These are phyloP conservation scores for Pseudogymnoascus sp. DNA, from an alignment of 2,329 filamentous ascomycete genomes.

Conservation along the genomic window DNA sequence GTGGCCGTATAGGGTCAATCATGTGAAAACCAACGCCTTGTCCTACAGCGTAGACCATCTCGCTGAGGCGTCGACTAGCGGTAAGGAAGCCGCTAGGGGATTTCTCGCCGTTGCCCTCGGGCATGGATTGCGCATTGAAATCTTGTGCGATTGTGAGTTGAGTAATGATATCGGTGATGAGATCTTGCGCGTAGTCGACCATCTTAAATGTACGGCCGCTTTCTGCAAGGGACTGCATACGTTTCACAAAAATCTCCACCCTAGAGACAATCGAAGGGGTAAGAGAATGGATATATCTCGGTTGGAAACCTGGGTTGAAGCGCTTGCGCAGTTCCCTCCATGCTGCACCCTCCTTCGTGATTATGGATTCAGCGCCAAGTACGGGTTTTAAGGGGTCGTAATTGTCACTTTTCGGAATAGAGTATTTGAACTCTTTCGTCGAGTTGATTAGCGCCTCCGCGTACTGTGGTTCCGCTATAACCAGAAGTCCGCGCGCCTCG, in stretches of 20 bases:
- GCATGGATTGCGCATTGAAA: slow-evolving; percentile 13
- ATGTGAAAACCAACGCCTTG: slow-evolving; percentile 13
- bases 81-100: neutral
- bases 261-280: slow-evolving; percentile 17
- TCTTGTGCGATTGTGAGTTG: slow-evolving; percentile 15
- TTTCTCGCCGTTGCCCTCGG: slow-evolving; percentile 11
- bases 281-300: slow-evolving; percentile 12
- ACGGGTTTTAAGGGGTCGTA: neutral
- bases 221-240: slow-evolving; percentile 7
- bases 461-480: neutral
- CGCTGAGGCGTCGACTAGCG: slow-evolving; percentile 16
- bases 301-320: slow-evolving; percentile 22
- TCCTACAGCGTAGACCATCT: slow-evolving; percentile 6
- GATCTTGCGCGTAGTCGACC: slow-evolving; percentile 10
- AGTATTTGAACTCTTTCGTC: neutral
- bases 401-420: neutral
- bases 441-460: neutral
- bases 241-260: slow-evolving; percentile 11
- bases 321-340: slow-evolving; percentile 20
- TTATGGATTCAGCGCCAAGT: neutral
- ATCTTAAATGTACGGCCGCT: slow-evolving; percentile 11
- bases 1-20: slow-evolving; percentile 16
- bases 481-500: neutral
- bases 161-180: slow-evolving; percentile 17
- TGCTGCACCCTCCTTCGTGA: slow-evolving; percentile 13